These are phyloP conservation scores for Petunia secreta DNA, from an alignment of 257 asterid genomes.

Conservation along the genomic window DNA sequence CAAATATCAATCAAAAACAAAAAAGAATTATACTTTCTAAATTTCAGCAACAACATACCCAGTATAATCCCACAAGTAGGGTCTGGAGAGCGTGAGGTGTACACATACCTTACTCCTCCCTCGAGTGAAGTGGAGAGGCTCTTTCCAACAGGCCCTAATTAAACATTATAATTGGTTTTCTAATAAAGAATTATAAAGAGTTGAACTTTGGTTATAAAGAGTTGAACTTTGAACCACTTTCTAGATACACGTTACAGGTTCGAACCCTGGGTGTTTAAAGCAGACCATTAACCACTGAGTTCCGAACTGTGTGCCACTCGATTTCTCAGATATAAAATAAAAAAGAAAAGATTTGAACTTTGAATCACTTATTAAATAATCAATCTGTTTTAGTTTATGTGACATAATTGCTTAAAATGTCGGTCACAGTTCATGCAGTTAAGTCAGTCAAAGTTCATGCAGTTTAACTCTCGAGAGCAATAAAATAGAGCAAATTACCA, in stretches of 20 bases:
- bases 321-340: not conserved
- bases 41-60: too few relatives aligned
- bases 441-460: not conserved
- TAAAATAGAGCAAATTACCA: conserved; percentile 39
- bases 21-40: not conserved
- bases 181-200: not conserved
- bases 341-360: not conserved
- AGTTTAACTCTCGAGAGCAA: too few relatives aligned
- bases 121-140: too few relatives aligned
- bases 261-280: not conserved
- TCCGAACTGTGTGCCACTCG: too few relatives aligned
- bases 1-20: not conserved
- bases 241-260: not conserved
- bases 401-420: not conserved
- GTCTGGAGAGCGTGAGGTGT: too few relatives aligned
- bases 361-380: not conserved
- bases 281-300: not conserved
- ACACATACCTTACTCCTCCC: too few relatives aligned
- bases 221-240: not conserved
- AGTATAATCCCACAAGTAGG: too few relatives aligned
- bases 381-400: not conserved
- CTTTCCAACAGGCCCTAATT: too few relatives aligned
- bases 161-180: not conserved
- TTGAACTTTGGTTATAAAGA: not conserved
- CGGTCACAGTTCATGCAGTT: not conserved